Base-by-base conservation (phyloP, 2,329 filamentous ascomycete genomes). In the Aureobasidium sp. region DNA sequence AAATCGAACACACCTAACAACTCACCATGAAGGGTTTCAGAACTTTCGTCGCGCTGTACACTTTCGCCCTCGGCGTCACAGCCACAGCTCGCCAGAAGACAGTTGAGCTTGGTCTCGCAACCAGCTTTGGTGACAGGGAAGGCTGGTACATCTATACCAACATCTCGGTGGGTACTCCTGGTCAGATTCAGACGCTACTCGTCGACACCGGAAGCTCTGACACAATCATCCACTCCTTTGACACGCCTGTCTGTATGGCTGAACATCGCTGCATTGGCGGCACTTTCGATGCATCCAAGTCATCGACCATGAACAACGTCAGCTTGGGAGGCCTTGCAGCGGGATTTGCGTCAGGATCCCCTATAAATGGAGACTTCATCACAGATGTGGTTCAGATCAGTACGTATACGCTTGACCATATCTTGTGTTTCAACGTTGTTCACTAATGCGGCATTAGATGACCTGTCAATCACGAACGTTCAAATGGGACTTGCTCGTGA, bases 191-290 rank as follows among this genome's bases (percentile, higher is more conserved):
- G 42, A 60, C 61, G 4, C 60, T 67, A 30, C 62, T 64, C 35
- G 59, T 68, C 44, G 66, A 68, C 41, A 67, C 66, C 37, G 66
- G 66, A 35, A 66, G 63, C 45, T 61, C 60, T 25, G 64, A 67
- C 40, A 60, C 65, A 4, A 66, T 65, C 54, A 61, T 67, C 52
- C 59, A 63, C 54, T 58, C 63, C 4, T 60, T 61, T 2, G 42
- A 54, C 19, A 61, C 65, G 3, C 25, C 50, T 4, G 56, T 60
- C 7, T 66, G 64, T 56, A 24, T 60, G 22, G 8, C 47, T 12
- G 57, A 56, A 12, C 41, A 53, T 0, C 42, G 60, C 40, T 66
- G 64, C 48, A 58, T 58, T 22, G 63, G 62, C 22, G 63, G 64
- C 30, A 63, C 61, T 1, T 66, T 63, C 57, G 57, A 65, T 44